A percentile compares a stretch with the other conserved stretches of the same genome.
Evolutionary conservation across 1,139 yeast genomes (phyloP).

Genomic region (Debaryomyces psychrophilus): DNA sequence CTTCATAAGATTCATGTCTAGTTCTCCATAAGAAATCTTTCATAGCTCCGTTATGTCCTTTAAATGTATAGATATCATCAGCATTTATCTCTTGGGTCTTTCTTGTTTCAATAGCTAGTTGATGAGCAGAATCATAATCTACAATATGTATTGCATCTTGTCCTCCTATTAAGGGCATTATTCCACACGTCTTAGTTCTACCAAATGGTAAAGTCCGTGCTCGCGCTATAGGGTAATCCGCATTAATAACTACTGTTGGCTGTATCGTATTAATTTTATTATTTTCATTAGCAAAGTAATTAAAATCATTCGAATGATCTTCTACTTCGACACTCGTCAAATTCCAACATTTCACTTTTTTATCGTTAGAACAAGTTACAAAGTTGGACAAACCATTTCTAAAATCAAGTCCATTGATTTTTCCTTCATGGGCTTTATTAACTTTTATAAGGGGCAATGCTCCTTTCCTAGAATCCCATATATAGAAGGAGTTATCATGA

Average conservation of each 20-base stretch:
- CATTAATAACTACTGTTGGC: constrained; percentile 63
- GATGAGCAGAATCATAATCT: constrained; percentile 54
- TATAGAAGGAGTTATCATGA: constrained; percentile 75
- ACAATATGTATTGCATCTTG: constrained; percentile 71
- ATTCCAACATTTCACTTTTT: constrained; percentile 88
- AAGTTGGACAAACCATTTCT: constrained; percentile 61
- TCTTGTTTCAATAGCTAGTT: constrained; percentile 31
- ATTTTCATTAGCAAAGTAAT: constrained; percentile 27
- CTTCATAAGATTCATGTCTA: constrained; percentile 44
- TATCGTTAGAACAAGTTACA: constrained; percentile 84
- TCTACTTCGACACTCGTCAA: constrained; percentile 36
- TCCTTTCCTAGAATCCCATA: constrained; percentile 90
- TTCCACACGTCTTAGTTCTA: constrained; percentile 69
- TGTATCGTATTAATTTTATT: constrained; percentile 18
- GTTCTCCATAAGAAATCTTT: constrained; percentile 88
- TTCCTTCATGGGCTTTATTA: constrained; percentile 70
- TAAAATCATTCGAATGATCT: constrained; percentile 22
- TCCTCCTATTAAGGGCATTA: constrained; percentile 92
- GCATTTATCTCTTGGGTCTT: constrained; percentile 32
- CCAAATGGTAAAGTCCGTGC: constrained; percentile 93
- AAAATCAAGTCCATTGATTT: constrained; percentile 89
- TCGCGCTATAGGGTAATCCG: constrained; percentile 85
- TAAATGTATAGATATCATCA: constrained; percentile 61
- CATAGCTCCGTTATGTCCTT: constrained; percentile 83
- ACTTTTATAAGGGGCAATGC: constrained; percentile 71